A percentile compares a stretch with the other conserved stretches of the same genome.
phyloP scores from a whole-genome alignment of 441 rosid species.

The Populus hybrid region DNA sequence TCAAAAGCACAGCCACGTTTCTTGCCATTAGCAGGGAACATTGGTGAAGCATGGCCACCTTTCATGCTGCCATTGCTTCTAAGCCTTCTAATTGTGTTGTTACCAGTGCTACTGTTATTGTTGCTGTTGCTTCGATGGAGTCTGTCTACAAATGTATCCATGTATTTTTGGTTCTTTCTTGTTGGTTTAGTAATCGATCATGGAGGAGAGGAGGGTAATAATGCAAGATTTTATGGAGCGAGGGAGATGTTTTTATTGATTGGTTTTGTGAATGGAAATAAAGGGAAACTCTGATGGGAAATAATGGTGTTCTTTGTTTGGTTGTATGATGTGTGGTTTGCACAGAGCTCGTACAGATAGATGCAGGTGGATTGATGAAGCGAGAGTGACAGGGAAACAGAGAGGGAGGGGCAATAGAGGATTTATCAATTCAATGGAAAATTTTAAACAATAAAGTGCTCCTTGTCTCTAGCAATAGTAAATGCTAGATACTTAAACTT shows the following conservation, averaged over 20 bases:
- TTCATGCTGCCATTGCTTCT: slow-evolving; percentile 65
- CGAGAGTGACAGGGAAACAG: slow-evolving; percentile 17
- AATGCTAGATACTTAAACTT: background rate
- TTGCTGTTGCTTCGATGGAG: slow-evolving; percentile 68
- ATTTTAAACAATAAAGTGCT: background rate
- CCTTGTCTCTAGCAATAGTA: slow-evolving; percentile 27
- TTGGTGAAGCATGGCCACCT: slow-evolving; percentile 78
- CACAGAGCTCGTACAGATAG: background rate
- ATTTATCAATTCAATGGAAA: slow-evolving; percentile 3
- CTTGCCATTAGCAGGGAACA: slow-evolving; percentile 57
- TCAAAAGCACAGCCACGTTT: slow-evolving; percentile 59
- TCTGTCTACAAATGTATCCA: slow-evolving; percentile 55
- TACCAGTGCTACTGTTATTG: slow-evolving; percentile 20
- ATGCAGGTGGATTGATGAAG: background rate
- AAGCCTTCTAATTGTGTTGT: slow-evolving; percentile 48
- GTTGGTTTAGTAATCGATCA: background rate
- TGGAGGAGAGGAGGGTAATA: background rate
- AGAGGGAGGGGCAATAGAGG: slow-evolving; percentile 12
- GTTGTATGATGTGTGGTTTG: slow-evolving; percentile 13
- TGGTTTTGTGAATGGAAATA: background rate
- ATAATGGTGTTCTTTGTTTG: slow-evolving; percentile 7
- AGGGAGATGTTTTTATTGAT: slow-evolving; percentile 9
- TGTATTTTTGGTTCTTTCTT: slow-evolving; percentile 12
- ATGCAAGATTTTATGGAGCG: background rate
- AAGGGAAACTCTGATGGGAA: background rate